Evolutionary conservation across 495 filamentous ascomycete genomes (phyloP).

Genomic region (Aspergillus funiculosus): DNA sequence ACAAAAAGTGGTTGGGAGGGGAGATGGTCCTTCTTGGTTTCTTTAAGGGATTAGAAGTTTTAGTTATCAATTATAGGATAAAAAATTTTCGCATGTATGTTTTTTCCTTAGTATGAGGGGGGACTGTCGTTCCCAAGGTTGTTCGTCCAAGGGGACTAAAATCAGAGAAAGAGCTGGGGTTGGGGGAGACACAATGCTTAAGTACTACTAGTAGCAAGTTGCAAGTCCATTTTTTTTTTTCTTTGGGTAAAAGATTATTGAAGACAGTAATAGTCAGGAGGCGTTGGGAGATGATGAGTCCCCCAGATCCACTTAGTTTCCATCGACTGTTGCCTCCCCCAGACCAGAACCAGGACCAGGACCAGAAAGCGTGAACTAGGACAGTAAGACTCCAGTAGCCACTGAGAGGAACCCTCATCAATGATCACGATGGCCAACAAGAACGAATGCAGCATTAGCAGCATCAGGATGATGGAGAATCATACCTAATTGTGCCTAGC

Average conservation of each 20-base stretch:
- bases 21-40: constrained; percentile 25
- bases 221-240: constrained; percentile 1
- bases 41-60: constrained; percentile 7
- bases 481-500: constrained; percentile 5
- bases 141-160: constrained; percentile 22
- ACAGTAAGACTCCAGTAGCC: constrained; percentile 7
- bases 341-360: constrained; percentile 20
- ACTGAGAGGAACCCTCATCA: too few species aligned
- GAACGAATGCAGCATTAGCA: constrained; percentile 10
- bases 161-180: constrained; percentile 16
- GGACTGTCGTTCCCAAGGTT: constrained; percentile 11
- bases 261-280: constrained; percentile 17
- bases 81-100: too few species aligned
- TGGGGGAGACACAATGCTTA: constrained; percentile 23
- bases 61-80: constrained; percentile 9
- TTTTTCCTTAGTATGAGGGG: constrained; percentile 10
- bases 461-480: constrained; percentile 5
- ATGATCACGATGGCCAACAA: too few species aligned
- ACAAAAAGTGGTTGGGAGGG: constrained; percentile 19
- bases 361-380: neutral
- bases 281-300: constrained; percentile 24
- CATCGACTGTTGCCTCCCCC: constrained; percentile 23
- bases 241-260: too few species aligned
- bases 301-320: constrained; percentile 24
- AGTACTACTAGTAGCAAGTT: constrained; percentile 14